Base-by-base conservation (phyloP, 257 asterid species). In the Solanum piurae region DNA sequence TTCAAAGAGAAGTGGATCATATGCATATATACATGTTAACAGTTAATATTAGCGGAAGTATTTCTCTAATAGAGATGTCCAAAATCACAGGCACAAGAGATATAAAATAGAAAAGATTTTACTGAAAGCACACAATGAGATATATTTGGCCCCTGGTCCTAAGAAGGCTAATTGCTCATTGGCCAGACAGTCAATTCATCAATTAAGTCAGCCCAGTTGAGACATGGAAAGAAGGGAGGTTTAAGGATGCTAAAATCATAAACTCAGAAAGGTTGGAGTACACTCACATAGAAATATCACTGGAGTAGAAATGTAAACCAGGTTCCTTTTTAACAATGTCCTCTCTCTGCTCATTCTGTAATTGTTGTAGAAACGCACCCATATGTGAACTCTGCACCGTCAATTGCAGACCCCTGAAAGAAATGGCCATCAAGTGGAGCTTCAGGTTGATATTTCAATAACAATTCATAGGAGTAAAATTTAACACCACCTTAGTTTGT, bases 251-350 rank as follows among this genome's bases (percentile, higher is more conserved):
- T 44, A 27, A 44, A 42, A 25, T 79, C 38, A 75, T 68, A 36
- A 25, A 86, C 37, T 75, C 83, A 73, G 69, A 76, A 88, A 37
- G 86, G 84, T 40, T 31, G 60, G 74, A 88, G 60, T 44, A 74
- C 75, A 91, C 99, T 94, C 95, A 97, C 99, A 95, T 97, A 83
- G 94, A 89, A 40, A 96, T 93, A 90, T 97, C 99, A 90, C 90
- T 94, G 86, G 98, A 97, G 92, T 97, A 96, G 89, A 95, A 91
- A 91, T 97, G 99, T 93, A 97, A 89, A 84, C 98, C 96, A 7
- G 97, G 91, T 84, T 93, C 95, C 88, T 92, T 94, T 88, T 92
- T 95, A 86, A 88, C 90, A 90, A 96, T 88, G 88, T 92, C 93
- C 89, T 90, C 92, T 91, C 85, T 89, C 86, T 92, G 98, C 62